These are phyloP conservation scores for Hevea brasiliensis DNA, from an alignment of 345 rosid species.

Conservation along the genomic window DNA sequence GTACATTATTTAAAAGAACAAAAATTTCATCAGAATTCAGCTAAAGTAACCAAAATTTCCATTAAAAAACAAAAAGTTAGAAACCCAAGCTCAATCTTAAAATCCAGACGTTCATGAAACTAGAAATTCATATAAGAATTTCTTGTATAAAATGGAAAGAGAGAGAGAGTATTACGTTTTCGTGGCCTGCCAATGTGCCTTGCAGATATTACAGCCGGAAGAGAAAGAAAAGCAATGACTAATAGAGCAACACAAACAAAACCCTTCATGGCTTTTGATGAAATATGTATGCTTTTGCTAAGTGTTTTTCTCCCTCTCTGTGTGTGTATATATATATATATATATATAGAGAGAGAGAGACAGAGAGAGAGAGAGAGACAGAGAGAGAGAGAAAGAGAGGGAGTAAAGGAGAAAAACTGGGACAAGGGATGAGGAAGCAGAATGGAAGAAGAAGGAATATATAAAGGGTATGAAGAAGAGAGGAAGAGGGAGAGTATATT, in stretches of 20 bases:
- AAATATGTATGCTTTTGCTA: background rate
- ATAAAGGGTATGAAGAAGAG: slow-evolving; percentile 16
- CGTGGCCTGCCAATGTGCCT: slow-evolving; percentile 38
- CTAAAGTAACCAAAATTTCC: background rate
- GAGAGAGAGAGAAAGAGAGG: background rate
- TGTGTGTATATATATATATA: no score
- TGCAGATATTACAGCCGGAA: slow-evolving; percentile 29
- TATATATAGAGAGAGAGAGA: background rate
- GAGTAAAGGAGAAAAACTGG: background rate
- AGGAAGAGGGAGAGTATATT: slow-evolving; percentile 30
- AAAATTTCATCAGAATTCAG: background rate
- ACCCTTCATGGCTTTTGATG: slow-evolving; percentile 37
- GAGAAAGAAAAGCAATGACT: slow-evolving; percentile 33
- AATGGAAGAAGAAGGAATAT: slow-evolving; percentile 15
- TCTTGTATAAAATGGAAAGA: no score
- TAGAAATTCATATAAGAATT: background rate
- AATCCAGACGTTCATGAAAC: no score
- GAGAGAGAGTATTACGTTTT: slow-evolving; percentile 27
- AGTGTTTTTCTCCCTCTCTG: background rate
- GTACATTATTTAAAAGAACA: background rate
- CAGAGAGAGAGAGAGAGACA: background rate
- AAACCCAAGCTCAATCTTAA: no score
- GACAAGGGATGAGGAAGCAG: slow-evolving; percentile 1
- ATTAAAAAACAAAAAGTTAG: no score
- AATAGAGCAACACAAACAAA: slow-evolving; percentile 28